Percentiles rank a stretch among this genome's conserved stretches.
Conservation (phyloP, 805 yeast species). For the Candida quercuum region DNA sequence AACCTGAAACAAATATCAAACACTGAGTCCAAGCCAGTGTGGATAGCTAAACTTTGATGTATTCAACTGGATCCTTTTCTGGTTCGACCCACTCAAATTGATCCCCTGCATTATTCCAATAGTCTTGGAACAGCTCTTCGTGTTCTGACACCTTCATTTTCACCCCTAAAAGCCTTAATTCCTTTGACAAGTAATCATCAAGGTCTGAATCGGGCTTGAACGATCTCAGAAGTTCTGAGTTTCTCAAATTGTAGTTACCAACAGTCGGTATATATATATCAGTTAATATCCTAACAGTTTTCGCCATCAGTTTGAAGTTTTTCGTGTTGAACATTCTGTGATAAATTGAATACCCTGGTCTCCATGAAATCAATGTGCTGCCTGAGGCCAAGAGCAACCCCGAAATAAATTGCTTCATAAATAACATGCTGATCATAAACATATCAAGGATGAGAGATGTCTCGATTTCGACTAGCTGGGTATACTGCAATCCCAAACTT, state of each 20-base stretch:
- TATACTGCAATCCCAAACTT: neutral
- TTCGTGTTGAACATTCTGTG: neutral
- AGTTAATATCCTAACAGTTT: neutral
- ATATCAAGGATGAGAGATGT: neutral
- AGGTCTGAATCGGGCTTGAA: neutral
- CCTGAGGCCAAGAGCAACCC: no score
- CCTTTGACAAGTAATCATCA: constrained; percentile 1
- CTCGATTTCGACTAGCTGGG: neutral
- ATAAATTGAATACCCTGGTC: neutral
- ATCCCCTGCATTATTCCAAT: constrained; percentile 7
- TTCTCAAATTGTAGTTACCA: constrained; percentile 3
- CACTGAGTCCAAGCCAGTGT: neutral
- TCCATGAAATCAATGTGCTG: neutral
- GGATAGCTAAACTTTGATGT: no score
- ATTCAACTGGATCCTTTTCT: constrained; percentile 10
- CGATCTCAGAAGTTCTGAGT: constrained; percentile 1
- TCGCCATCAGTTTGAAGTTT: neutral
- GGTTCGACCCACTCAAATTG: constrained; percentile 12
- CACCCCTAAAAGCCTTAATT: constrained; percentile 3
- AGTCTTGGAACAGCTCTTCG: constrained; percentile 6
- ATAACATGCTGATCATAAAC: neutral
- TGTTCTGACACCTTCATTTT: constrained; percentile 1
- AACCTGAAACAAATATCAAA: neutral
- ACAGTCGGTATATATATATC: constrained; percentile 1
- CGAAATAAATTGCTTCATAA: no score